Base-by-base conservation (phyloP, 108 stramenopile genomes). In the Cyclostephanos tholiformis region DNA sequence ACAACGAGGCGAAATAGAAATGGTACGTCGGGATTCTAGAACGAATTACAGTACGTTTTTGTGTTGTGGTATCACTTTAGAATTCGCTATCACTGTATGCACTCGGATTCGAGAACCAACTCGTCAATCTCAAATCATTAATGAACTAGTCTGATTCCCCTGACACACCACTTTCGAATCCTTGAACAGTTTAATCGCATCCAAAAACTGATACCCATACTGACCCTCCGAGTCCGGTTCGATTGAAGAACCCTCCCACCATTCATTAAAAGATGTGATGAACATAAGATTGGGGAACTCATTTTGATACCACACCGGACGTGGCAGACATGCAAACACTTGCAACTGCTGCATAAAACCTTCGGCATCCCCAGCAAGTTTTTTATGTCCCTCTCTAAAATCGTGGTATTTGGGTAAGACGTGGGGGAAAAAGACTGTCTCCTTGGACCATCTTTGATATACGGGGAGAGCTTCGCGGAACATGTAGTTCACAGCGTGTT, bases 221-320 rank as follows among this genome's bases (percentile, higher is more conserved):
- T 52, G 25, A 16, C 17, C 65, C 27, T 36, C 48, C 12, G 14
- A 6, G 46, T 76, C 75, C 19, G 76, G 76, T 61, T 77, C 76
- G 38, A 77, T 50, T 25, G 55, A 38, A 4, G 76, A 60, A 19
- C 76, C 76, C 59, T 77, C 76, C 76, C 76, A 77, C 69, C 69
- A 77, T 43, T 77, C 76, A 65, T 77, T 77, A 23, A 71, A 77
- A 35, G 70, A 65, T 2, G 76, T 77, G 17, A 77, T 44, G 64
- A 77, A 77, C 29, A 77, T 29, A 1, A 77, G 61, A 38, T 77
- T 25, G n/a, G 76, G 76, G 23, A 53, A 27, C 17, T 25, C 55
- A 36, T 63, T n/a, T 41, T 10, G 41, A 50, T 23, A 30, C 69
- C 68, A 70, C 23, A 38, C 32, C 36, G 76, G 67, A 19, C 64